Evolutionary conservation across 208 protist genomes (phyloP).

Genomic region (Leishmania lainsoni): DNA sequence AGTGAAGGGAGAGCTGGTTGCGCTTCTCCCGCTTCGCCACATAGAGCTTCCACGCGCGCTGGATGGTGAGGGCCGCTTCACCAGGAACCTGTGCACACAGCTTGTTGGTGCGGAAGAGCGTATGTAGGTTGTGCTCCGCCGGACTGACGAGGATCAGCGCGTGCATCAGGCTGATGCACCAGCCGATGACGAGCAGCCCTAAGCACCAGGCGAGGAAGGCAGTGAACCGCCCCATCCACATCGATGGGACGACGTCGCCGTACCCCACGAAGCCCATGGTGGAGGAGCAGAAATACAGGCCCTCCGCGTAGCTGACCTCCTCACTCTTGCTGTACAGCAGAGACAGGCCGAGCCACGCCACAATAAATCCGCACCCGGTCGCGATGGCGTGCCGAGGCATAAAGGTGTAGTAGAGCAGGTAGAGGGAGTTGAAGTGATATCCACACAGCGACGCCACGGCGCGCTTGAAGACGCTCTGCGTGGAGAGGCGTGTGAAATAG

Average conservation of each 20-base stretch:
- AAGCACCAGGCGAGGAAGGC: slow-evolving; percentile 55
- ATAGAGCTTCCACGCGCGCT: slow-evolving; percentile 68
- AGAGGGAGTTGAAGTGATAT: slow-evolving; percentile 47
- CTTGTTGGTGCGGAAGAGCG: slow-evolving; percentile 68
- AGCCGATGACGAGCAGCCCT: slow-evolving; percentile 47
- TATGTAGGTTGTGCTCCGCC: slow-evolving; percentile 61
- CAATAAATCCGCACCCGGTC: slow-evolving; percentile 30
- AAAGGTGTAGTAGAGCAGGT: slow-evolving; percentile 41
- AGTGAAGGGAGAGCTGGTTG: slow-evolving; percentile 44
- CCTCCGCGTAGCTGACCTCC: slow-evolving; percentile 38
- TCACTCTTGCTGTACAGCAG: slow-evolving; percentile 62
- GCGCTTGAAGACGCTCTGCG: slow-evolving; percentile 46
- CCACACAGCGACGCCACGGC: slow-evolving; percentile 49
- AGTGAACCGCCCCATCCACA: slow-evolving; percentile 47
- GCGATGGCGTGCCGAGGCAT: slow-evolving; percentile 26
- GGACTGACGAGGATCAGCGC: slow-evolving; percentile 36
- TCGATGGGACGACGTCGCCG: slow-evolving; percentile 52
- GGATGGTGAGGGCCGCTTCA: slow-evolving; percentile 65
- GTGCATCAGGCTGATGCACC: slow-evolving; percentile 54
- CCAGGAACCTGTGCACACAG: slow-evolving; percentile 52
- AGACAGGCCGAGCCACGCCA: slow-evolving; percentile 38
- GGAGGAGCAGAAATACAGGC: slow-evolving; percentile 59
- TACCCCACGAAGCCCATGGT: slow-evolving; percentile 58
- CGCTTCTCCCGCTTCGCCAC: slow-evolving; percentile 41
- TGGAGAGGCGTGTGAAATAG: slow-evolving; percentile 44